phyloP scores from a whole-genome alignment of 768 basidiomycete species.

The Boletus pseudopeckii region DNA sequence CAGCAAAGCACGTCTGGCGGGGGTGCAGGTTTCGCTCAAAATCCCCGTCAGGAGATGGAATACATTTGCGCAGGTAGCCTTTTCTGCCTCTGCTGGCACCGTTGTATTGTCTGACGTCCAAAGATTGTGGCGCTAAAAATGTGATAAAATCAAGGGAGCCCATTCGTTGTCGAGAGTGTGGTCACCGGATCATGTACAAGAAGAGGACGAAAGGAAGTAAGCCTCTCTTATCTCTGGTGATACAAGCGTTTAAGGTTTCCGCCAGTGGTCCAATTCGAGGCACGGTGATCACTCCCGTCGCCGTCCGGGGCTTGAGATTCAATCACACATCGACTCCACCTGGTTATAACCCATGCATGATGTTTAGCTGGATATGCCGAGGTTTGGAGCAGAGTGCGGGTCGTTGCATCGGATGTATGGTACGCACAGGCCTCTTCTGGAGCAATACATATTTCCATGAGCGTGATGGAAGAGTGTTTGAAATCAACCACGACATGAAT shows the following conservation, averaged over 20 bases:
- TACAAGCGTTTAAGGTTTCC: not conserved
- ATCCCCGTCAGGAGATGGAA: constrained; percentile 66
- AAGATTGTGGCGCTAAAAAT: constrained; percentile 92
- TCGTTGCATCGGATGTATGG: not conserved
- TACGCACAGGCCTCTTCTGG: not conserved
- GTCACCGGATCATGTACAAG: constrained; percentile 99
- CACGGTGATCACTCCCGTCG: constrained; percentile 20
- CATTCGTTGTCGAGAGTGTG: constrained; percentile 94
- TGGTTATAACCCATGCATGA: not conserved
- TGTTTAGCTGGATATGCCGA: not conserved
- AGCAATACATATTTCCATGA: not conserved
- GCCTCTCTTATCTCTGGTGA: constrained; percentile 28
- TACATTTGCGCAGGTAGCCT: constrained; percentile 79
- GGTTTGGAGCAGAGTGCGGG: not conserved
- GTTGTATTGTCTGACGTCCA: constrained; percentile 11
- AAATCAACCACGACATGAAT: not conserved
- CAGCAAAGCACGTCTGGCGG: constrained; percentile 33
- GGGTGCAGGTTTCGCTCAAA: constrained; percentile 33
- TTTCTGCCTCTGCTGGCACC: not conserved
- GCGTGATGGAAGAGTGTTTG: not conserved
- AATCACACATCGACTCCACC: not conserved
- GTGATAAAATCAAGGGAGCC: constrained; percentile 89
- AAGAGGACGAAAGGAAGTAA: constrained; percentile 90
- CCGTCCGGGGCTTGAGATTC: not conserved
- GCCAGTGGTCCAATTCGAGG: constrained; percentile 35